Evolutionary conservation across 1,139 yeast species (phyloP), one percentile per base, ranked within the genome.

Genomic region (Nakaseomyces nivariensis): DNA sequence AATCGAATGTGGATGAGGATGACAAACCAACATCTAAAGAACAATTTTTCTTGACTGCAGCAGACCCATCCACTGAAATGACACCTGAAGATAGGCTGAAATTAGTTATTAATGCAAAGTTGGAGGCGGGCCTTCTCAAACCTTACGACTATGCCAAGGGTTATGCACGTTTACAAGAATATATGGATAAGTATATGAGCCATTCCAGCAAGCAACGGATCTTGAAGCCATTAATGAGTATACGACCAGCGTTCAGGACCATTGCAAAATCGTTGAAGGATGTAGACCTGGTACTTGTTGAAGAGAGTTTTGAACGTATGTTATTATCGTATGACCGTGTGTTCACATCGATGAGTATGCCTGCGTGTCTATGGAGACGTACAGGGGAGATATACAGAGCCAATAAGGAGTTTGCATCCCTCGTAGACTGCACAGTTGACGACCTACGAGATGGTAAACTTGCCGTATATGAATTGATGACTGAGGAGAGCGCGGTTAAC

Each of bases 341-440:
- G 3, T 92, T 92, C 67, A 89, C 97, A 0, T 85, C 96, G 5
- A 89, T 90, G 96, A 96, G 97, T 7, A 89, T 92, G 51, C 98
- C 98, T 0, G 97, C 97, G 0, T 90, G 97, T 69, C 74, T 92
- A 38, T 92, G 98, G 97, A 74, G 97, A 61, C 82, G 98, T 59
- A 90, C 98, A 0, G 98, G 98, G 1, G 97, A 92, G 60, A 90
- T 92, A 4, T 92, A 88, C 61, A 72, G 97, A 54, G 97, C 97
- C 1, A 92, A 92, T 67, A 89, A 90, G 66, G 97, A 92, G 66
- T 92, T 92, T 76, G 98, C 97, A 0, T 86, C 94, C 3, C 69
- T 92, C 54, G 97, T 90, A 1, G 96, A 90, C n/a, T 95, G 88
- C 10, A 79, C 82, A 43, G 88, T 94, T 1, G 97, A 90, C 63